These are phyloP conservation scores for Diaporthe nobilis DNA, from an alignment of 2,329 filamentous ascomycete species.

Conservation along the genomic window DNA sequence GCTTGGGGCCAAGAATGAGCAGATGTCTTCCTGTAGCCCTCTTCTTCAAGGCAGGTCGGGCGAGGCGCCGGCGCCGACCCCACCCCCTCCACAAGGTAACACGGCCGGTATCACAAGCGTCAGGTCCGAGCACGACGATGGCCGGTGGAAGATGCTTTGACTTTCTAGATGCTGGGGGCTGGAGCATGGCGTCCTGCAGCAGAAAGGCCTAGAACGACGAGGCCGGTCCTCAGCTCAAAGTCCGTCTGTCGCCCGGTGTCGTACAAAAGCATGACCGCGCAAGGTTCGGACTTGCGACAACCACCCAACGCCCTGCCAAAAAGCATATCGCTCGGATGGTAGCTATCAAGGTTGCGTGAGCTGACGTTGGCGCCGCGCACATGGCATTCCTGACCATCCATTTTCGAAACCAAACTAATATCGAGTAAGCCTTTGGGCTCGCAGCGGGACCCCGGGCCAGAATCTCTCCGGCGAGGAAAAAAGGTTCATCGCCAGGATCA, in stretches of 20 bases:
- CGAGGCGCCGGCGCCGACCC: neutral
- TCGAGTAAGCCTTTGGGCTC: neutral
- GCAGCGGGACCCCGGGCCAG: conserved; percentile 1
- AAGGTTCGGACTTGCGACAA: conserved; percentile 32
- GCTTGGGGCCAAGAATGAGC: conserved; percentile 33
- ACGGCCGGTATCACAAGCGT: conserved; percentile 25
- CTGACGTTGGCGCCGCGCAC: conserved; percentile 22
- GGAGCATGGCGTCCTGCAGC: conserved; percentile 13
- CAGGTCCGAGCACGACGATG: conserved; percentile 25
- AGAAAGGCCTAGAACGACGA: conserved; percentile 19
- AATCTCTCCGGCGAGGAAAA: neutral
- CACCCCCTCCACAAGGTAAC: neutral
- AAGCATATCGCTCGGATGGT: conserved; percentile 4
- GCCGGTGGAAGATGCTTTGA: conserved; percentile 22
- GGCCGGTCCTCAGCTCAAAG: neutral
- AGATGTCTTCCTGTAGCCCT: conserved; percentile 15
- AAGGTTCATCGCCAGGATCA: neutral
- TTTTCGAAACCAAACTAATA: conserved; percentile 23
- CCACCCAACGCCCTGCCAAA: conserved; percentile 1
- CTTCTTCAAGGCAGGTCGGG: neutral
- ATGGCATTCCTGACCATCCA: conserved; percentile 3
- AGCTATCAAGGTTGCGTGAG: conserved; percentile 9
- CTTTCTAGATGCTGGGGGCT: conserved; percentile 15
- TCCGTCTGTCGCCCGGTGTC: conserved; percentile 28
- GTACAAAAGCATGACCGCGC: conserved; percentile 12